Evolutionary conservation across 1,284 basidiomycete species (phyloP).

Genomic region (Afroboletus lepidellus): DNA sequence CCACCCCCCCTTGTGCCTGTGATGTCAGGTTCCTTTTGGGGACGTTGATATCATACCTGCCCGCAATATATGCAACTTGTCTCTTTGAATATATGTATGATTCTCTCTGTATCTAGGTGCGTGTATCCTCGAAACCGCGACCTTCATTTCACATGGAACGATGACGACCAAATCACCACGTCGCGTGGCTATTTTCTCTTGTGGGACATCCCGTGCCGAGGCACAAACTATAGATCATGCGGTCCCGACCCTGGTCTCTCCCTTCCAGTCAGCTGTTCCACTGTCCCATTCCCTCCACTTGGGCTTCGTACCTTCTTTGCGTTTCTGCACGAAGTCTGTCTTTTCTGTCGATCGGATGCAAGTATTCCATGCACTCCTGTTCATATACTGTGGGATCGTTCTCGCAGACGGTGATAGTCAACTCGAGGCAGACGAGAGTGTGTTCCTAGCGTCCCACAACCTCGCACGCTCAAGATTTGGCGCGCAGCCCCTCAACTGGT

Average conservation of each 20-base stretch:
- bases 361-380: constrained; percentile 6
- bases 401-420: constrained; percentile 3
- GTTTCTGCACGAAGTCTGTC: constrained; percentile 2
- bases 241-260: neutral
- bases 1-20: constrained; percentile 5
- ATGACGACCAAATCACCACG: neutral
- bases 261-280: neutral
- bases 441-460: constrained; percentile 51
- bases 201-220: constrained; percentile 1
- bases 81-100: neutral
- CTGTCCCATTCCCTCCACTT: neutral
- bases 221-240: too few species aligned
- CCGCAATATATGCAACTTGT: too few species aligned
- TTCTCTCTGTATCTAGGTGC: neutral
- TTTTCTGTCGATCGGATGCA: constrained; percentile 9
- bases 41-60: too few species aligned
- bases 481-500: constrained; percentile 48
- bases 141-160: neutral
- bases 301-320: neutral
- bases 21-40: constrained; percentile 2
- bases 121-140: neutral
- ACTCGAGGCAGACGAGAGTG: constrained; percentile 12
- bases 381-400: neutral
- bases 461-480: constrained; percentile 41
- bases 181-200: neutral